These are phyloP conservation scores for Immersiporthe knoxdaviesiana DNA, from an alignment of 2,329 filamentous ascomycete species.

Conservation along the genomic window DNA sequence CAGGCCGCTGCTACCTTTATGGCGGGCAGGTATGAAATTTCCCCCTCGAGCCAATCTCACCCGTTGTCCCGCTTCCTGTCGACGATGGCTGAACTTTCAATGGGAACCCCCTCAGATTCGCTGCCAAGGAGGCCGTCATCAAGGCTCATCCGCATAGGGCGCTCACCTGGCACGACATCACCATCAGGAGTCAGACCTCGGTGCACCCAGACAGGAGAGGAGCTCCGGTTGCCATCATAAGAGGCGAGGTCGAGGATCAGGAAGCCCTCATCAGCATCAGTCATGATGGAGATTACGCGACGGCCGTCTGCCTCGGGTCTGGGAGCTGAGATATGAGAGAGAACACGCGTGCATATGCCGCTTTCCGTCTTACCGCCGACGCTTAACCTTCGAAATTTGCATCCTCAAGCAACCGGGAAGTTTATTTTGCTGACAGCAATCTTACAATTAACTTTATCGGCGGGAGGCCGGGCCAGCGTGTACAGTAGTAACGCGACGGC, in stretches of 20 bases:
- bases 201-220: conserved; percentile 20
- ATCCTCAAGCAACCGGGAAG: neutral
- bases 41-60: too few relatives aligned
- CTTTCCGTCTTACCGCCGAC: neutral
- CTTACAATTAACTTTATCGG: neutral
- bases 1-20: conserved; percentile 47
- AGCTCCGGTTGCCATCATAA: conserved; percentile 24
- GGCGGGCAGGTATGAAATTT: conserved; percentile 49
- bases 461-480: neutral
- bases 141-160: conserved; percentile 68
- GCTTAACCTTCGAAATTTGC: neutral
- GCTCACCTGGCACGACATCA: conserved; percentile 65
- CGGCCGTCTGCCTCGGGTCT: conserved; percentile 64
- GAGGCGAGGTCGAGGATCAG: conserved; percentile 33
- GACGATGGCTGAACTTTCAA: neutral
- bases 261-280: conserved; percentile 78
- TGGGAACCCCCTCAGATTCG: conserved; percentile 51
- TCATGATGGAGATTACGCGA: conserved; percentile 84
- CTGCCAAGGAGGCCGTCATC: conserved; percentile 75
- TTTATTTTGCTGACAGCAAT: neutral
- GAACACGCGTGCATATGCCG: neutral
- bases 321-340: conserved; percentile 8
- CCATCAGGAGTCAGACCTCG: conserved; percentile 39
- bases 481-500: neutral
- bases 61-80: neutral